Base-by-base conservation (phyloP, 2,329 filamentous ascomycete genomes). In the Monilinia polystroma region DNA sequence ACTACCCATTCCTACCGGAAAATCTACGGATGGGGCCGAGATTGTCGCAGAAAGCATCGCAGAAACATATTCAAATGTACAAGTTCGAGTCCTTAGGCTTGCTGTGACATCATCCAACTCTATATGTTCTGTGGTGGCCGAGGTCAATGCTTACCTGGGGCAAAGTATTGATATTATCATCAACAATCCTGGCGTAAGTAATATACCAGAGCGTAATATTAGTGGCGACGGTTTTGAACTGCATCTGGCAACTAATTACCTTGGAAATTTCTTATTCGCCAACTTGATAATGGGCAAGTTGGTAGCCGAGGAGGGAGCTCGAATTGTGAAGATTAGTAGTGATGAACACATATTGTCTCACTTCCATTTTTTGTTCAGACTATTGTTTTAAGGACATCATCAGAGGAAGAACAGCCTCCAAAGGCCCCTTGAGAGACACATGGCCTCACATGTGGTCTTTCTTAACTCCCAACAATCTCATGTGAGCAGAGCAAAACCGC, bases 91-190 rank as follows among this genome's bases (percentile, higher is more conserved):
- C 49, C 32, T 71, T 14, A 23, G 60, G 10, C 32, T 72, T 41
- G 78, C 81, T 52, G 76, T 82, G 11, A 72, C 73, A 35, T 35
- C 32, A 35, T 35, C 32, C 32, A 35, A 35, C 32, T 35, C 76
- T 1, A 75, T 82, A 3, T 77, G 80, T 32, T 66, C 70, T 5
- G 78, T 80, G 0, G 81, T 79, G 1, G 72, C 69, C 0, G 73
- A 75, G 10, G 72, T 82, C 6, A 77, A 76, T n/a, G 64, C 67
- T 41, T 43, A 70, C 26, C 78, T 1, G 56, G 66, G 1, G 32
- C 78, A 78, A 26, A 56, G n/a, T 18, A 75, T 81, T 14, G 32
- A 7, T 35, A 8, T 35, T 35, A 35, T 35, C 32, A 35, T 35
- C 4, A 6, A 6, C 5, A 35, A 35, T 35, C 1, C 32, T 35